A percentile compares a stretch with the other conserved stretches of the same genome.
phyloP scores from a whole-genome alignment of 2,329 filamentous ascomycete genomes.

The Hirsutella thompsonii region DNA sequence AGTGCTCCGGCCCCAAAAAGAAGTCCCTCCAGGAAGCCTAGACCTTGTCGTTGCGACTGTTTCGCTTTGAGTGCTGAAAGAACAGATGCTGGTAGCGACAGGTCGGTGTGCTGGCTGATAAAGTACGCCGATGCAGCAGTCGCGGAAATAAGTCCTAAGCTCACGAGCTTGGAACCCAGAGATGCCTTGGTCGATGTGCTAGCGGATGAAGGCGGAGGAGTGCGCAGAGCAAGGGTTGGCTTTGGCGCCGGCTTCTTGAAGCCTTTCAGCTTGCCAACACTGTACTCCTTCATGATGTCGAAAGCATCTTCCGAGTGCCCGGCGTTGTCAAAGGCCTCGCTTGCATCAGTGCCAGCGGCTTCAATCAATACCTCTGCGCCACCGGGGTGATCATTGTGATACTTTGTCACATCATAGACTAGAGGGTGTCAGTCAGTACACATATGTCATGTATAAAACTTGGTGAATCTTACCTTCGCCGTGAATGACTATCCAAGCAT shows the following conservation, averaged over 20 bases:
- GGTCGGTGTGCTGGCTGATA: constrained; percentile 4
- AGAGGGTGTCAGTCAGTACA: not conserved
- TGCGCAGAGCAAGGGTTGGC: not conserved
- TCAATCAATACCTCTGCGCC: constrained; percentile 69
- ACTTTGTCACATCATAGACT: constrained; percentile 48
- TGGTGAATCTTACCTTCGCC: constrained; percentile 33
- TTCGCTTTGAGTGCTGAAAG: not conserved
- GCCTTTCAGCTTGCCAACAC: constrained; percentile 24
- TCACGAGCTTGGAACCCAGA: constrained; percentile 4
- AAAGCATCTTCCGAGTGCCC: constrained; percentile 58
- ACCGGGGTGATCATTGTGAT: constrained; percentile 50
- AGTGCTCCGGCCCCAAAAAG: constrained; percentile 20
- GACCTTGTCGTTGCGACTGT: constrained; percentile 7
- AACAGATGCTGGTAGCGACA: not conserved
- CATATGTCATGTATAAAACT: too few relatives aligned
- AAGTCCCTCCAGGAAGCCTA: constrained; percentile 24
- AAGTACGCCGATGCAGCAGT: constrained; percentile 10
- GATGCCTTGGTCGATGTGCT: too few relatives aligned
- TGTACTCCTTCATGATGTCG: constrained; percentile 26
- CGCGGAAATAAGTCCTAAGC: constrained; percentile 7
- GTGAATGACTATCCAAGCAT: constrained; percentile 43
- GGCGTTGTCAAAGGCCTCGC: constrained; percentile 70
- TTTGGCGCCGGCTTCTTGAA: constrained; percentile 6
- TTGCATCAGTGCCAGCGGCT: constrained; percentile 65
- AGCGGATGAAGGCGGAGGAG: too few relatives aligned